These are phyloP conservation scores for Candida loeiensis DNA, from an alignment of 805 yeast genomes.

Conservation along the genomic window DNA sequence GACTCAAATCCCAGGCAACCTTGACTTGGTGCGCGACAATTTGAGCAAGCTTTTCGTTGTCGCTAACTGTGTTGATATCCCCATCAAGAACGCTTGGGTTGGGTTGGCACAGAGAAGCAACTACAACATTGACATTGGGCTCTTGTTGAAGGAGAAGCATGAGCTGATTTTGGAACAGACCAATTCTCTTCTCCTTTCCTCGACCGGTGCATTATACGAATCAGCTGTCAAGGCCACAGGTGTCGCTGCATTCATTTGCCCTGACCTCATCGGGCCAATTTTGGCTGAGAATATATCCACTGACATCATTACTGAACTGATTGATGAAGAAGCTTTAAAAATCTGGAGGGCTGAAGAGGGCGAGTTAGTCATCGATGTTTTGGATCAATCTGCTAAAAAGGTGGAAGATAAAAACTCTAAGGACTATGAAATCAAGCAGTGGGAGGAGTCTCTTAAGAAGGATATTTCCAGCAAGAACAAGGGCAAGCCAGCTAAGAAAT, in stretches of 20 bases:
- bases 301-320: conserved; percentile 37
- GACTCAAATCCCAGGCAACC: conserved; percentile 19
- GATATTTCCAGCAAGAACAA: conserved; percentile 61
- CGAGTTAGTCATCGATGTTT: conserved; percentile 61
- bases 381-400: conserved; percentile 42
- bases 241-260: conserved; percentile 55
- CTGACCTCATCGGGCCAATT: conserved; percentile 51
- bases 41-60: conserved; percentile 24
- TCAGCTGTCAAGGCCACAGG: conserved; percentile 42
- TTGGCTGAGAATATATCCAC: conserved; percentile 40
- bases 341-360: conserved; percentile 75
- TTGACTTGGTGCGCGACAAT: conserved; percentile 15
- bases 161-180: conserved; percentile 20
- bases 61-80: conserved; percentile 27
- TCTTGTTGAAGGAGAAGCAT: conserved; percentile 36
- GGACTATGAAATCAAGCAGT: conserved; percentile 79
- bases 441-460: conserved; percentile 84
- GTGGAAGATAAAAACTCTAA: conserved; percentile 67
- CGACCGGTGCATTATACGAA: conserved; percentile 33
- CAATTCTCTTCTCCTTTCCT: conserved; percentile 16
- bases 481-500: conserved; percentile 42
- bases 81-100: conserved; percentile 66
- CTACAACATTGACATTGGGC: conserved; percentile 57
- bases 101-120: conserved; percentile 58
- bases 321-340: conserved; percentile 48